Evolutionary conservation across 176 grass and related monocot genomes (phyloP), one percentile per base, ranked within the genome.

Genomic region (Cymbopogon citratus): DNA sequence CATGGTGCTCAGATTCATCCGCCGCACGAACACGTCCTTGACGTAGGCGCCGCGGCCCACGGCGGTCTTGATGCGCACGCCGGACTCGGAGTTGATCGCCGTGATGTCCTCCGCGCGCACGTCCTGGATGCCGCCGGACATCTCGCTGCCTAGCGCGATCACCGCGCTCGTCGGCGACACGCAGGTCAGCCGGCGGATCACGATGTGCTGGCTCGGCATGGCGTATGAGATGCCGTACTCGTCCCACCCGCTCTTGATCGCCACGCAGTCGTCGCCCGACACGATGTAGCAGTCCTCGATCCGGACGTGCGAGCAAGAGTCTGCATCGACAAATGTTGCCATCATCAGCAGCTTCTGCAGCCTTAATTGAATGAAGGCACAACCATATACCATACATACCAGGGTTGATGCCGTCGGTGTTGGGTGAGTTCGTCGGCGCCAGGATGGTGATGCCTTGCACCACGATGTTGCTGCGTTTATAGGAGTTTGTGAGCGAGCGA

Each of bases 221-320:
- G 87, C 92, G 48, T 81, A 80, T 0, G 90, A 46, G 59, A 98
- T 98, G 79, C 96, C 96, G 71, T 98, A 98, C 87, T 98, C 92
- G 82, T 98, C 96, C 96, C 96, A 98, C 1, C 96, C 96, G 62
- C 88, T 91, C 87, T 98, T 98, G 77, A 98, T 93, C 2, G 96
- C 96, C 14, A 98, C 90, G 83, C 96, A 95, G 88, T 98, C 96
- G 70, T 98, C 96, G 66, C 96, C 96, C 15, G 92, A 98, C 3
- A 98, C 92, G 39, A 98, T 67, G 84, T 98, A 98, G 79, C 96
- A 98, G 87, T 98, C 92, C 87, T 98, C 92, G 80, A 98, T 98
- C 28, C 87, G 83, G 6, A 98, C 92, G 49, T 91, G 80, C 0
- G 90, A 95, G 76, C 96, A 98, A 64, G 96, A 98, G 81, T 98